Base-by-base conservation (phyloP, 2,329 filamentous ascomycete genomes). In the Cryphonectria nitschkei region DNA sequence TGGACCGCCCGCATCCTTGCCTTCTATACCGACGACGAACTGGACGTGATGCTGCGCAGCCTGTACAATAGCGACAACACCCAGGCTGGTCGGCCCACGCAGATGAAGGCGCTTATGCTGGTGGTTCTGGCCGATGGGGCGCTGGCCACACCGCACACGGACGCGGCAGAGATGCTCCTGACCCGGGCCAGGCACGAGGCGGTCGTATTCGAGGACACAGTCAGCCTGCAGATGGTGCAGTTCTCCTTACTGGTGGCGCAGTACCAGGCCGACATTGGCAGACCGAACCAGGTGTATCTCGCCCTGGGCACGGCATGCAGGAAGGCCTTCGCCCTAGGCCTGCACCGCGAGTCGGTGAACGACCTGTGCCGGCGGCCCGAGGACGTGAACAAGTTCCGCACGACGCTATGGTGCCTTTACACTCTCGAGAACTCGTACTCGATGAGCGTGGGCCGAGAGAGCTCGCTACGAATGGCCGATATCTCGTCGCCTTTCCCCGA, bases 201-300 rank as follows among this genome's bases (percentile, higher is more conserved):
- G 1, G 61, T 73, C 2, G 61, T 75, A 4, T 78, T 75, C 46
- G 77, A 79, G 39, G 77, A 79, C 34, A 75, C 75, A 7, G 77
- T 78, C n/a, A 79, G 76, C 7, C 67, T 79, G n/a, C 74, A 75
- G 3, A 78, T 78, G 76, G 75, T 79, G 3, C 77, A 79, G 58
- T 75, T 76, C 46, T 77, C 76, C 0, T 68, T 79, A 14, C 66
- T 78, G 5, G 41, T 76, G 32, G 74, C 77, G 6, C 74, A 76
- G 16, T 78, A 78, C 54, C 77, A 79, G 43, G 72, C 71, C 26
- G 74, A 75, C 58, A 77, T 79, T 75, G 77, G 76, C 1, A 73
- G 77, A 5, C 77, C 77, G 0, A 79, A 78, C 37, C 75, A 76
- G 13, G 73, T 75, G 0, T 79, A 78, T 29, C 67, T 79, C 6